Base-by-base conservation (phyloP, 768 basidiomycete species). In the Russula compacta region DNA sequence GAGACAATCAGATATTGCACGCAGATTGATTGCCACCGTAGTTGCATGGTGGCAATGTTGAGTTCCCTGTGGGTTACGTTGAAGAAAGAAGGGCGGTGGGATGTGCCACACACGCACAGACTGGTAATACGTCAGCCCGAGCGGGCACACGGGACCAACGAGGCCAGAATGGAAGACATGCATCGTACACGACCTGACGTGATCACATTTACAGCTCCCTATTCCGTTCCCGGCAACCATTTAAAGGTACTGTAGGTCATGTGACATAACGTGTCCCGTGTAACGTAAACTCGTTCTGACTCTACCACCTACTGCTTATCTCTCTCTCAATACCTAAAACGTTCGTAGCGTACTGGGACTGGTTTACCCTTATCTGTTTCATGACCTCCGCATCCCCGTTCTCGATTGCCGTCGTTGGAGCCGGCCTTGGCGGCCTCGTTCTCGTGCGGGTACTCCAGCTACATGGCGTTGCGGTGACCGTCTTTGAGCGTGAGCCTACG, bases 401-500 rank as follows among this genome's bases (percentile, higher is more conserved):
- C 48, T 53, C 48, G 17, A 51, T 64, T 53, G 59, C 60, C 42
- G 50, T 64, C 8, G 42, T 61, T 11, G 63, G 63, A 32, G 48
- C 60, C 3, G 53, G 53, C 24, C 36, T 62, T 11, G 57, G 85
- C 79, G 40, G 82, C 85, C 51, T 84, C 79, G 9, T 79, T 77
- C 54, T 74, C 73, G 72, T 87, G 84, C 60, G 84, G 76, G 2
- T 79, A 76, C 73, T 94, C 87, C 68, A 92, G 82, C 4, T 75
- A 72, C 29, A 72, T 71, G 60, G 92, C 83, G 63, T 86, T 81
- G 9, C 77, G 76, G 48, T 86, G 81, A 68, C 91, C 83, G 69
- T 85, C 79, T 63, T 81, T 80, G 68, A 86, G 76, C 33, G 82
- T 80, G 65, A 86, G 77, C 33, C 39, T 21, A 71, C 86, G 79